Percentiles rank a stretch among this genome's conserved stretches.
Evolutionary conservation across 2,329 filamentous ascomycete genomes (phyloP).

Genomic region (Fusarium sulawesiense): DNA sequence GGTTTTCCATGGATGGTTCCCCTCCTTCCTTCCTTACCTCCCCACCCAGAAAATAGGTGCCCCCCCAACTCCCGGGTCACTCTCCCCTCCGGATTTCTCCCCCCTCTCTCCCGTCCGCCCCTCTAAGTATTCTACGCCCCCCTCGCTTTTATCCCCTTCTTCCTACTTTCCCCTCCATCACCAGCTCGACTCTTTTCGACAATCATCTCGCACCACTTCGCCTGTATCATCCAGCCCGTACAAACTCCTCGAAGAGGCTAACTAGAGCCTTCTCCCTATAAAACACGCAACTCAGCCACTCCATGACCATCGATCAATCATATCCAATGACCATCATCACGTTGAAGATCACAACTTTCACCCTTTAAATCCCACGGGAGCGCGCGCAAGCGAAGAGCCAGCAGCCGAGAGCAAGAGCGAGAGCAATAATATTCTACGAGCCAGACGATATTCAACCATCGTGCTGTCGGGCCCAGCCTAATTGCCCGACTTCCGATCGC

Average conservation of each 20-base stretch:
- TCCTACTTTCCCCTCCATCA: constrained; percentile 40
- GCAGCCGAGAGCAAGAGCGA: constrained; percentile 54
- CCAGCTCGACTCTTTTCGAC: constrained; percentile 43
- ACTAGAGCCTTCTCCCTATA: constrained; percentile 46
- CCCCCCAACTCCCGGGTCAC: too few species aligned
- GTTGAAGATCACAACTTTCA: constrained; percentile 67
- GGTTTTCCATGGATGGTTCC: too few species aligned
- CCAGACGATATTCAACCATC: constrained; percentile 70
- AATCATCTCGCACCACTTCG: constrained; percentile 43
- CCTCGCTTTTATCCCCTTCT: constrained; percentile 48
- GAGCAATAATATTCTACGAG: constrained; percentile 44
- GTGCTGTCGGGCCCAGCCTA: constrained; percentile 54
- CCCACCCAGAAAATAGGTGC: too few species aligned
- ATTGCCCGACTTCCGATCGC: constrained; percentile 43
- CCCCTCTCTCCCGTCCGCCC: constrained; percentile 42
- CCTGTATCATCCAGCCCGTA: constrained; percentile 47
- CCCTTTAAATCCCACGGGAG: constrained; percentile 79
- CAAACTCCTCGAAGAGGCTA: constrained; percentile 45
- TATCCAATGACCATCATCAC: constrained; percentile 65
- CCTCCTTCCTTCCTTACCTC: too few species aligned
- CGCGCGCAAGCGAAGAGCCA: constrained; percentile 68
- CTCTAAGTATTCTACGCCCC: constrained; percentile 44
- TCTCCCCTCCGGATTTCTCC: too few species aligned
- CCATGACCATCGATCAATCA: constrained; percentile 56
- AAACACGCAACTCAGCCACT: constrained; percentile 52